Base-by-base conservation (phyloP, 2,329 filamentous ascomycete species). In the Pseudocercospora fijiensis region DNA sequence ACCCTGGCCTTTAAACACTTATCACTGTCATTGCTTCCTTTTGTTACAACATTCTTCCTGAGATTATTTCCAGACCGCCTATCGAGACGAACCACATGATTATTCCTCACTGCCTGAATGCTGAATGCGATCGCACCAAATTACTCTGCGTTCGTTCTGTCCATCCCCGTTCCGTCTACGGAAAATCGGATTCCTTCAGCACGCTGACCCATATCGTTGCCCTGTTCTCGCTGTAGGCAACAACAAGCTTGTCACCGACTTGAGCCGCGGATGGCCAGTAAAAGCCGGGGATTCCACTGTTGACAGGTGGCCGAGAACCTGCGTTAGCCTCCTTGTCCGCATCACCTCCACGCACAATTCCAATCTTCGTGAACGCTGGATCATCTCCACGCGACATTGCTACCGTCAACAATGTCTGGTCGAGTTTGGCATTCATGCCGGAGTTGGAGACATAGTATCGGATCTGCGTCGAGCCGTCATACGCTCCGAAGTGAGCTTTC, bases 341-440 rank as follows among this genome's bases (percentile, higher is more conserved):
- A 60, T 64, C 58, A n/a, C 62, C 62, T 57, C 62, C 62, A 4
- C 62, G 57, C 62, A 64, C 62, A 33, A 64, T 64, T 13, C 62
- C 62, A 45, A 64, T 57, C 8, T 47, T 45, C 10, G 57, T 20
- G 43, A 64, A 64, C 3, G 62, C 52, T 18, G 52, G 57, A 37
- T 64, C 62, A 18, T 52, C 58, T 33, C 57, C 62, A 9, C 57
- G 51, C 6, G 62, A 64, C 5, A 49, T 64, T 5, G 62, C 62
- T 26, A 64, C 11, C 37, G 58, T 60, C 28, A 64, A 22, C 6
- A 64, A 10, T 9, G 24, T 33, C 58, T 64, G 62, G 52, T 61
- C 28, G 28, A 57, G 24, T 43, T 22, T 4, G 9, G 5, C 52
- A n/a, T 49, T 64, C 57, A 61, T 53, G 18, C 57, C 62, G 52